Conservation (phyloP, 257 asterid genomes). For the Solanum sejunctum region DNA sequence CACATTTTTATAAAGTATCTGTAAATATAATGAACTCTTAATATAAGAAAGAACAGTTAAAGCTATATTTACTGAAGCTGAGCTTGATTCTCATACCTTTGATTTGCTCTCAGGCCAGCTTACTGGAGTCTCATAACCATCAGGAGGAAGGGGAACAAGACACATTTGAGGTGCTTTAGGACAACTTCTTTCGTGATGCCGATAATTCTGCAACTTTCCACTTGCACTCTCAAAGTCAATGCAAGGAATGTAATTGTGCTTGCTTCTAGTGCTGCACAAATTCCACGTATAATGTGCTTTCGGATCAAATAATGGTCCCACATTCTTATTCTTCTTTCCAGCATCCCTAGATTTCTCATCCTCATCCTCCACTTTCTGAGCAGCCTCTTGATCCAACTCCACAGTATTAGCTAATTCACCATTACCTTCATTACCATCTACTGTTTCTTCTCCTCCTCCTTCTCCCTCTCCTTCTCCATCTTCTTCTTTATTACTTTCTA, state of each 20-base stretch:
- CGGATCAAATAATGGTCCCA: constrained; percentile 70
- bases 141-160: constrained; percentile 80
- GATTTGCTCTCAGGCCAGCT: constrained; percentile 82
- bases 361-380: constrained; percentile 37
- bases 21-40: constrained; percentile 10
- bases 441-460: constrained; percentile 5
- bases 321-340: constrained; percentile 28
- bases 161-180: constrained; percentile 60
- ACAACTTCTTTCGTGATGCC: constrained; percentile 93
- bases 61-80: not conserved
- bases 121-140: constrained; percentile 57
- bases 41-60: not conserved
- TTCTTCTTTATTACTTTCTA: not conserved
- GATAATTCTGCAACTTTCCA: constrained; percentile 40
- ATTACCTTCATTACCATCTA: constrained; percentile 16
- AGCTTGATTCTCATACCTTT: constrained; percentile 34
- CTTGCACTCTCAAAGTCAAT: constrained; percentile 58
- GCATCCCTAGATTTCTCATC: constrained; percentile 1
- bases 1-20: constrained; percentile 74
- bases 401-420: constrained; percentile 26
- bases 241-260: constrained; percentile 89
- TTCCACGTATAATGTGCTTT: constrained; percentile 61
- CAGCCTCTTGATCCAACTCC: constrained; percentile 33
- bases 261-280: constrained; percentile 70
- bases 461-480: not conserved